A percentile compares a stretch with the other conserved stretches of the same genome.
These are phyloP conservation scores for Smallanthus sonchifolius DNA, from an alignment of 129 eudicot species.

Conservation along the genomic window DNA sequence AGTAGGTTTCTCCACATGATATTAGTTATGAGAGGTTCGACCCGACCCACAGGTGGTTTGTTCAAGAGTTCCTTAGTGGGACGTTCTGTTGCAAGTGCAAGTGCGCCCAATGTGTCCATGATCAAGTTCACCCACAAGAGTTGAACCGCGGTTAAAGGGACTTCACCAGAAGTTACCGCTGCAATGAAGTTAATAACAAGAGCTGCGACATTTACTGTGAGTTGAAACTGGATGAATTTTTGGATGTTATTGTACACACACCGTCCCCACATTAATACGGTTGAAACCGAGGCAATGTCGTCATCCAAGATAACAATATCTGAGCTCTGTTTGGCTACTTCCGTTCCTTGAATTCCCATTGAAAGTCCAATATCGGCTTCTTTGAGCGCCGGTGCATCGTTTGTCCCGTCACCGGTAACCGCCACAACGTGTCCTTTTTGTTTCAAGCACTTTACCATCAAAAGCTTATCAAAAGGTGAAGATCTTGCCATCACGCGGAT, in stretches of 20 bases:
- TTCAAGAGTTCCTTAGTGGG: constrained; percentile 72
- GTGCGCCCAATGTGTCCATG: constrained; percentile 89
- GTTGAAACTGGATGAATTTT: constrained; percentile 81
- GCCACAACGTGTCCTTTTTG: constrained; percentile 86
- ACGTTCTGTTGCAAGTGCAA: constrained; percentile 80
- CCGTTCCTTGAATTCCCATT: constrained; percentile 94
- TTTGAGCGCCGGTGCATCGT: constrained; percentile 82
- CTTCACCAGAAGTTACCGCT: constrained; percentile 72
- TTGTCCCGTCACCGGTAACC: constrained; percentile 90
- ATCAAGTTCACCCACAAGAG: constrained; percentile 81
- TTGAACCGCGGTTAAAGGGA: constrained; percentile 80
- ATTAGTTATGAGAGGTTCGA: constrained; percentile 75
- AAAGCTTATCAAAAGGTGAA: constrained; percentile 77
- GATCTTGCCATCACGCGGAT: constrained; percentile 93
- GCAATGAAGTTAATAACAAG: constrained; percentile 78
- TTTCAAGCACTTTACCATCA: constrained; percentile 80
- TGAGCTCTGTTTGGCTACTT: constrained; percentile 85
- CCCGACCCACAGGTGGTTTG: constrained; percentile 73
- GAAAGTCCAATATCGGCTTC: constrained; percentile 93
- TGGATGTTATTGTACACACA: constrained; percentile 85
- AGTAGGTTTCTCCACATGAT: constrained; percentile 89
- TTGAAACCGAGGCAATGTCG: constrained; percentile 68
- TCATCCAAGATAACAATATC: constrained; percentile 84
- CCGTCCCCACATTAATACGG: constrained; percentile 77
- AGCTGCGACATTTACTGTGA: constrained; percentile 81